A percentile compares a stretch with the other conserved stretches of the same genome.
Conservation (phyloP, 345 rosid species). For the Linum usitatissimum region DNA sequence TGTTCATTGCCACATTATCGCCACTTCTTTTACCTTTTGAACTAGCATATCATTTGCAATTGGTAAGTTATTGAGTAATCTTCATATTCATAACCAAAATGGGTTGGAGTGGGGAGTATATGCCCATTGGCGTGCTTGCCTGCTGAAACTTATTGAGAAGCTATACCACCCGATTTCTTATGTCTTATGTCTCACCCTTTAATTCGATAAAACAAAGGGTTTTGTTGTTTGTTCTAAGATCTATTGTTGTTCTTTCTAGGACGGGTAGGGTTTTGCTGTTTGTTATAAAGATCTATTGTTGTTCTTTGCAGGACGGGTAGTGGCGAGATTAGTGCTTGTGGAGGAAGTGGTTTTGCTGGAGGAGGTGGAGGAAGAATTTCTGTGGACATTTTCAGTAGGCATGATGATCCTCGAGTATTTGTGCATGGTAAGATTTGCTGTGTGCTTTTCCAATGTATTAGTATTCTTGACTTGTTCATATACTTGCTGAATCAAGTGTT, state of each 20-base stretch:
- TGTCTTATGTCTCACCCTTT: not conserved
- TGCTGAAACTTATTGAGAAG: too few relatives aligned
- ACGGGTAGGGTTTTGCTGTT: not conserved
- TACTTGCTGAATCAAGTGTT: too few relatives aligned
- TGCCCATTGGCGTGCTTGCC: too few relatives aligned
- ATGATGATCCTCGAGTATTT: constrained; percentile 74
- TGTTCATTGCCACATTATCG: too few relatives aligned
- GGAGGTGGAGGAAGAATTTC: constrained; percentile 99
- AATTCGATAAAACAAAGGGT: not conserved
- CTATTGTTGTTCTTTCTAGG: too few relatives aligned
- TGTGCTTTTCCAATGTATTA: constrained; percentile 2
- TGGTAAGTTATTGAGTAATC: too few relatives aligned
- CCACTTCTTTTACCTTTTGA: too few relatives aligned
- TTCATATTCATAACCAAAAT: too few relatives aligned
- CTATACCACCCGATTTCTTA: too few relatives aligned
- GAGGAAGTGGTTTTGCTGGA: constrained; percentile 93
- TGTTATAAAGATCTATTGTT: constrained; percentile 16
- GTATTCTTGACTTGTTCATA: not conserved
- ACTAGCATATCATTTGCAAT: too few relatives aligned
- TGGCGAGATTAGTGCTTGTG: constrained; percentile 91
- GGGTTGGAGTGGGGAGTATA: too few relatives aligned
- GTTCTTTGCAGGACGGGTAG: constrained; percentile 83
- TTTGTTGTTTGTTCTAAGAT: constrained; percentile 8
- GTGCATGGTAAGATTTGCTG: constrained; percentile 68
- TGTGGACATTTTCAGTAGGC: constrained; percentile 88